Conservation (phyloP, 441 rosid genomes). For the Adansonia grandidieri region DNA sequence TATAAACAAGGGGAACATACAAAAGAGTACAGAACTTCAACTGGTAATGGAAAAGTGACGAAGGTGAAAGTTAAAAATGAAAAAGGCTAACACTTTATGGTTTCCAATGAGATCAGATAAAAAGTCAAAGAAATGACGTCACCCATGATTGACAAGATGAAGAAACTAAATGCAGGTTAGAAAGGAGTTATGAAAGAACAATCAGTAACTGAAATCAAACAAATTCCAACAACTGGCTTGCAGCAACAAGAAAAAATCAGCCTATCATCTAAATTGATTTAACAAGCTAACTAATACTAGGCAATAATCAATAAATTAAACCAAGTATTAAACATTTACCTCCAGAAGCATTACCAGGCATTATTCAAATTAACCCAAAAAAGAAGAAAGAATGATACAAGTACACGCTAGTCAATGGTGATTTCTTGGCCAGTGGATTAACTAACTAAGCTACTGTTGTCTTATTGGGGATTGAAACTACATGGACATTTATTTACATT, state of each 20-base stretch:
- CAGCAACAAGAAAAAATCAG: not conserved
- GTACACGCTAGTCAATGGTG: not conserved
- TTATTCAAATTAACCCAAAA: not conserved
- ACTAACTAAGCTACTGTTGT: not conserved
- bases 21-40: not conserved
- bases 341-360: not conserved
- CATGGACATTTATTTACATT: not conserved
- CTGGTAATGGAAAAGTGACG: not conserved
- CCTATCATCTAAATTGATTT: not conserved
- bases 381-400: not conserved
- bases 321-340: not conserved
- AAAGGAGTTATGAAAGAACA: not conserved
- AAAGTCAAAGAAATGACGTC: not conserved
- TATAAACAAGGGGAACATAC: not conserved
- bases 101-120: not conserved
- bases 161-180: not conserved
- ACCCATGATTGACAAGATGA: not conserved
- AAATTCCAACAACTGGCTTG: not conserved
- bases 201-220: not conserved
- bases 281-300: not conserved
- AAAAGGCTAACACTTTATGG: not conserved
- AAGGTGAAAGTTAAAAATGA: not conserved
- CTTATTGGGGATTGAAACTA: not conserved
- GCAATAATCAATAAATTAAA: not conserved
- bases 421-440: not conserved